phyloP scores from a whole-genome alignment of 768 basidiomycete genomes.

The Termitomyces sp. region DNA sequence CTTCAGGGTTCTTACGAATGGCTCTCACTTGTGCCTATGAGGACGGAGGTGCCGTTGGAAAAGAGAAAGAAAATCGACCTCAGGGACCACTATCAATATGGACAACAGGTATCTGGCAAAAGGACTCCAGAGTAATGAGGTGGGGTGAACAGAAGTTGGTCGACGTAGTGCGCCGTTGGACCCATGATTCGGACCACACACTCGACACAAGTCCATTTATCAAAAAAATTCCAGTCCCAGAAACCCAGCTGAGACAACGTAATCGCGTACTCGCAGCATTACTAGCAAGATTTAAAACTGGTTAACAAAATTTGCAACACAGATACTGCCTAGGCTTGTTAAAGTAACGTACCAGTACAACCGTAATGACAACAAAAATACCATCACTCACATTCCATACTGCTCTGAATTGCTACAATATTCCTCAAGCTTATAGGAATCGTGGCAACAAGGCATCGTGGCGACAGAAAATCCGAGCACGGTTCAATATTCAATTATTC shows the following conservation, averaged over 20 bases:
- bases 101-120: constrained; percentile 68
- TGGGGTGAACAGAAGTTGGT: constrained; percentile 53
- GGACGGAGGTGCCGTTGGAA: constrained; percentile 19
- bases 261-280: constrained; percentile 4
- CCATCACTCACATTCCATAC: not conserved
- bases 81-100: constrained; percentile 59
- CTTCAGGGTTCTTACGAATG: constrained; percentile 7
- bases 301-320: not conserved
- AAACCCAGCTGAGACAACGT: constrained; percentile 1
- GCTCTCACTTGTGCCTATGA: constrained; percentile 19
- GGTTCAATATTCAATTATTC: too few relatives aligned
- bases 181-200: constrained; percentile 18
- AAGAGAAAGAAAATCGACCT: constrained; percentile 18
- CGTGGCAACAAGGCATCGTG: too few relatives aligned
- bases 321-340: not conserved
- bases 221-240: constrained; percentile 17
- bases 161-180: constrained; percentile 37
- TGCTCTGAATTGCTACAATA: not conserved
- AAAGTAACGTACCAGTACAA: not conserved
- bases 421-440: too few relatives aligned
- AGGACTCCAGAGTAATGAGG: constrained; percentile 57
- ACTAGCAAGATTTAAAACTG: constrained; percentile 1
- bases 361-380: not conserved
- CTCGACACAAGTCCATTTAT: constrained; percentile 25
- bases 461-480: too few relatives aligned